Conservation (phyloP, 2,329 filamentous ascomycete genomes). For the Colletotrichum liriopes region DNA sequence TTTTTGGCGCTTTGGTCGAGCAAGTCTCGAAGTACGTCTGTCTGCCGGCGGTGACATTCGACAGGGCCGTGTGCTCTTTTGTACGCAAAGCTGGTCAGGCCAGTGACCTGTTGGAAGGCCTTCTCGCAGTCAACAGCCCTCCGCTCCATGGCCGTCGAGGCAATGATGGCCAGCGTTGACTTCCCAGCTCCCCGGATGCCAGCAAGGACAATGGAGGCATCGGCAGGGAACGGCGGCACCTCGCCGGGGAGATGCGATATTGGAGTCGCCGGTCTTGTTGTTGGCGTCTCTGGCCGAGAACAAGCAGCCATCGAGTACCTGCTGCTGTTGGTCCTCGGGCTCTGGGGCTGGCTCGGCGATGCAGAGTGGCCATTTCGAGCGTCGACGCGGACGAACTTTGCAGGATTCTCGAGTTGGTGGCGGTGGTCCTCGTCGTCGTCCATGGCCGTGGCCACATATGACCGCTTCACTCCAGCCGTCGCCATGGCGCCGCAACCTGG, state of each 20-base stretch:
- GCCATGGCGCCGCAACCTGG: conserved; percentile 41
- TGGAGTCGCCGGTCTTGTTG: conserved; percentile 34
- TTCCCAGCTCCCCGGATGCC: conserved; percentile 84
- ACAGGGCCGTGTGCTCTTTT: conserved; percentile 73
- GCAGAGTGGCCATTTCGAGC: conserved; percentile 30
- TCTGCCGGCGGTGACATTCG: conserved; percentile 76
- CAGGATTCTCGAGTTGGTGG: conserved; percentile 41
- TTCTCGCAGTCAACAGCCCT: conserved; percentile 79
- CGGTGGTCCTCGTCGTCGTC: conserved; percentile 48
- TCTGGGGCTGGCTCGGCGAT: conserved; percentile 33
- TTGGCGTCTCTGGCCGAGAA: conserved; percentile 33
- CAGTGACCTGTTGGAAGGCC: conserved; percentile 76
- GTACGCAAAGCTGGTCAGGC: conserved; percentile 74
- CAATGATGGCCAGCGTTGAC: conserved; percentile 82
- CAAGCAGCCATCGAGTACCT: conserved; percentile 36
- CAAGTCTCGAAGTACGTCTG: conserved; percentile 72
- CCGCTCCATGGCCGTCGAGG: conserved; percentile 78
- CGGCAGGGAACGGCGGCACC: conserved; percentile 47
- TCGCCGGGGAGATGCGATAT: conserved; percentile 34
- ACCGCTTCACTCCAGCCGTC: conserved; percentile 60
- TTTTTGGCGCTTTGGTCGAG: conserved; percentile 72
- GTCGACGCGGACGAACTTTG: conserved; percentile 37
- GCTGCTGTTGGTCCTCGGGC: conserved; percentile 39
- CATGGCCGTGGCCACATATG: conserved; percentile 53
- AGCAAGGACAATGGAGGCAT: conserved; percentile 81